Conservation (phyloP, 1,284 basidiomycete genomes). For the Coniophora puteana region DNA sequence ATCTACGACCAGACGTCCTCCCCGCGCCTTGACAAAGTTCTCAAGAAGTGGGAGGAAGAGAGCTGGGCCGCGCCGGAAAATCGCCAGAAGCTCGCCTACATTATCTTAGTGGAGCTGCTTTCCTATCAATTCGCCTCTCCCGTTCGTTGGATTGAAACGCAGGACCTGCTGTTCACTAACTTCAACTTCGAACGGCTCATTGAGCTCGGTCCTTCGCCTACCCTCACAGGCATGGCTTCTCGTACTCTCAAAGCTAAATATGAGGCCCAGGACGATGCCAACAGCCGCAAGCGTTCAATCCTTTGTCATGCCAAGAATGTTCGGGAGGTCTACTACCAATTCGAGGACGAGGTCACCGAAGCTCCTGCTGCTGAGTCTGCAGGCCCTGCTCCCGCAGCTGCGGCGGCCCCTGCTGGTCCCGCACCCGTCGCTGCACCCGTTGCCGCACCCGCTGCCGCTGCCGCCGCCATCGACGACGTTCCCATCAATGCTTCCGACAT, state of each 20-base stretch:
- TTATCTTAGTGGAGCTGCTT: constrained; percentile 92
- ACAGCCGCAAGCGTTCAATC: constrained; percentile 78
- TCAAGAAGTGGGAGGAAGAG: constrained; percentile 92
- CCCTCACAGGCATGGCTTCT: constrained; percentile 93
- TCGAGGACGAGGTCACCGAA: constrained; percentile 79
- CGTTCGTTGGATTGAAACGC: constrained; percentile 98
- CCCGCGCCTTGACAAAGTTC: constrained; percentile 88
- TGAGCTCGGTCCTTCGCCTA: constrained; percentile 95
- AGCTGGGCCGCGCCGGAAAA: constrained; percentile 81
- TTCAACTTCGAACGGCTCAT: constrained; percentile 93
- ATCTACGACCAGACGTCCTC: constrained; percentile 96
- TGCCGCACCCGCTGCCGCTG: constrained; percentile 55
- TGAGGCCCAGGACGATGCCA: constrained; percentile 85
- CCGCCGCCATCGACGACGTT: constrained; percentile 79
- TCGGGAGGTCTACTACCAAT: constrained; percentile 97
- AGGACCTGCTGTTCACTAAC: constrained; percentile 89
- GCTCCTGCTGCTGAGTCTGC: constrained; percentile 41
- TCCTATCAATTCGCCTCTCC: constrained; percentile 97
- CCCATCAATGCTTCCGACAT: constrained; percentile 93
- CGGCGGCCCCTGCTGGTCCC: constrained; percentile 42
- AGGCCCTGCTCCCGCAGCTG: constrained; percentile 36
- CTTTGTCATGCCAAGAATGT: constrained; percentile 93
- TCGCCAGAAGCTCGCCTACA: constrained; percentile 91
- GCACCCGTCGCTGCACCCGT: constrained; percentile 41
- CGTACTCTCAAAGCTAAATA: constrained; percentile 97